These are phyloP conservation scores for Scortechinia acanthostroma DNA, from an alignment of 2,329 filamentous ascomycete species.

Conservation along the genomic window DNA sequence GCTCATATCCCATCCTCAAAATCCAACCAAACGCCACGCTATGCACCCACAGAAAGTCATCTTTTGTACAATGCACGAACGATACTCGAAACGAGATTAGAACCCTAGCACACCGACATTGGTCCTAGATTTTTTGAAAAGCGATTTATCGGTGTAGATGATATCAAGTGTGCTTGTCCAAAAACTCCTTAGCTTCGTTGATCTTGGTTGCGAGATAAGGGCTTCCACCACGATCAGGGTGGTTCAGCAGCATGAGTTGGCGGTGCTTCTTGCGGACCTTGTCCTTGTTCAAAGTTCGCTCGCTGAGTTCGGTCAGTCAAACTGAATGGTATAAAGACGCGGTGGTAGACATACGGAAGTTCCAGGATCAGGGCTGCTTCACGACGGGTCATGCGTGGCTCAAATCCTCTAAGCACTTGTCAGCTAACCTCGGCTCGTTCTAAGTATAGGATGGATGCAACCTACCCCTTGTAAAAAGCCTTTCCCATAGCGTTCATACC, in stretches of 20 bases:
- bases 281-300: conserved; percentile 81
- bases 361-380: conserved; percentile 88
- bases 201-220: conserved; percentile 96
- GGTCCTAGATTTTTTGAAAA: too few relatives aligned
- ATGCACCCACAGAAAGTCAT: not conserved
- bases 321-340: conserved; percentile 1
- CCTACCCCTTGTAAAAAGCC: conserved; percentile 80
- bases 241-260: conserved; percentile 92
- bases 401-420: not conserved
- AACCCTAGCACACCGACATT: too few relatives aligned
- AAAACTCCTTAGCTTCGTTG: conserved; percentile 93
- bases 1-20: conserved; percentile 1
- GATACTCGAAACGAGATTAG: too few relatives aligned
- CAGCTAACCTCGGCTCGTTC: conserved; percentile 71
- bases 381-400: not conserved
- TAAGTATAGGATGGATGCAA: conserved; percentile 72
- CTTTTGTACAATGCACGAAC: too few relatives aligned
- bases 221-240: conserved; percentile 92
- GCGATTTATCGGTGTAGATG: too few relatives aligned
- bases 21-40: not conserved
- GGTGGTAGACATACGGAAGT: conserved; percentile 61
- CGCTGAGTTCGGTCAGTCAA: conserved; percentile 44
- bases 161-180: conserved; percentile 63
- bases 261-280: conserved; percentile 93
- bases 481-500: conserved; percentile 76